Evolutionary conservation across 768 basidiomycete species (phyloP), one percentile per base, ranked within the genome.

Genomic region (Amanita muscaria): DNA sequence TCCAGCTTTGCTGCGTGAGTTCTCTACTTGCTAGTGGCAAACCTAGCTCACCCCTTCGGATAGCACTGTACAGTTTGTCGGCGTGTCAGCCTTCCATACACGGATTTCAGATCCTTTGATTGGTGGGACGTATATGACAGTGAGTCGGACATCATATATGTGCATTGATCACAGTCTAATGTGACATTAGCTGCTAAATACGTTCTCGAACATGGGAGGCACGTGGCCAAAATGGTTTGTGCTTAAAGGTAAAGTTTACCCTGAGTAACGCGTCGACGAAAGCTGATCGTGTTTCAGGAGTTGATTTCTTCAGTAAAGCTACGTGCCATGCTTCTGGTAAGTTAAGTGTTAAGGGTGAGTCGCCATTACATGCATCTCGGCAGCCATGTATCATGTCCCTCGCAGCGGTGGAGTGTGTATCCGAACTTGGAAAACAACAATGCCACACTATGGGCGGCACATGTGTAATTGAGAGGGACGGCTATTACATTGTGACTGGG

Each of bases 81-180:
- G 96, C 7, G 91, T 98, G 49, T 89, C 92, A n/a, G 96, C 96
- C 3, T 99, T 98, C 74, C 96, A 98, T 56, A 97, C 92, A 3
- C 79, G 86, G 43, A 82, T 99, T 29, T 91, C 96, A 1, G 96
- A 99, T 58, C 96, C 96, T 0, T 58, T 96, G 10, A 96, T 99
- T 42, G 96, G 96, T 22, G 96, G 96, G 40, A 99, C 96, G 0
- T 99, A 99, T 63, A 99, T 99, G 96, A 99, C 96, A 10, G 93
- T 92, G 55, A 51, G 80, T 65, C 23, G 8, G n/a, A 21, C 37
- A 25, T 21, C 23, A 18, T 15, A n/a, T 42, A 50, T 12, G 33
- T 12, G 18, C n/a, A 27, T 32, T 39, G 34, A 10, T 44, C 24
- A 14, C 34, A n/a, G 39, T 27, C 18, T 50, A 40, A 46, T 15